A percentile compares a stretch with the other conserved stretches of the same genome.
These are phyloP conservation scores for Aphanomyces cochlioides DNA, from an alignment of 352 stramenopile genomes.

Conservation along the genomic window DNA sequence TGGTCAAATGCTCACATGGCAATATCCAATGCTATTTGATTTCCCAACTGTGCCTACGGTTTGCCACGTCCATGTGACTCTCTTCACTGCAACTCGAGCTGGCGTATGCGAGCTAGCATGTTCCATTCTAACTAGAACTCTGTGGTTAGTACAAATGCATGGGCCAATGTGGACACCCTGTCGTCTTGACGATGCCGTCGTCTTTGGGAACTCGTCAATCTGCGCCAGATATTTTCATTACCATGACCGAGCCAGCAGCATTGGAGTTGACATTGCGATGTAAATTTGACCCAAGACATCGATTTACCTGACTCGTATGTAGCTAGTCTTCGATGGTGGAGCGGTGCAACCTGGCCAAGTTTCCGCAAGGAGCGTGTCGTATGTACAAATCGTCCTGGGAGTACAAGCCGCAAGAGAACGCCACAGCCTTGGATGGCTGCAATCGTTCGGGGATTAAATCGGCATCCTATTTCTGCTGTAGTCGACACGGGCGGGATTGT, in stretches of 20 bases:
- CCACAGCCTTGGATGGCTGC: constrained; percentile 56
- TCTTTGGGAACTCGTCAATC: no score
- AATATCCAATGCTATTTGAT: constrained; percentile 23
- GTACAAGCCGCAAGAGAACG: constrained; percentile 30
- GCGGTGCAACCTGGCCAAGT: constrained; percentile 38
- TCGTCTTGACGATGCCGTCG: no score
- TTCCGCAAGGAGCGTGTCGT: constrained; percentile 53
- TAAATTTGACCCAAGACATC: background rate
- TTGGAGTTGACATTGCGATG: no score
- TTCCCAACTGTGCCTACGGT: constrained; percentile 1
- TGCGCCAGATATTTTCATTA: no score
- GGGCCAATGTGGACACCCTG: background rate
- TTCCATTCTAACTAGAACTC: no score
- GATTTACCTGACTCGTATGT: background rate
- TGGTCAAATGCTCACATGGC: constrained; percentile 12
- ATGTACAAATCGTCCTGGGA: constrained; percentile 51
- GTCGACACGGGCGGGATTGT: constrained; percentile 68
- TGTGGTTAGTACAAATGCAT: constrained; percentile 18
- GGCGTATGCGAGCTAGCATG: no score
- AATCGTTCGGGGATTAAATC: constrained; percentile 61
- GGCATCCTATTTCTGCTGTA: constrained; percentile 65
- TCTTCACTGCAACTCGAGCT: background rate
- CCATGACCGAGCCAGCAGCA: no score
- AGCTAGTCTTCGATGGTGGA: constrained; percentile 45
- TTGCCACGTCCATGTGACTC: background rate